A percentile compares a stretch with the other conserved stretches of the same genome.
Evolutionary conservation across 164 flowering plant species (phyloP).

Genomic region (Dillenia turbinata): DNA sequence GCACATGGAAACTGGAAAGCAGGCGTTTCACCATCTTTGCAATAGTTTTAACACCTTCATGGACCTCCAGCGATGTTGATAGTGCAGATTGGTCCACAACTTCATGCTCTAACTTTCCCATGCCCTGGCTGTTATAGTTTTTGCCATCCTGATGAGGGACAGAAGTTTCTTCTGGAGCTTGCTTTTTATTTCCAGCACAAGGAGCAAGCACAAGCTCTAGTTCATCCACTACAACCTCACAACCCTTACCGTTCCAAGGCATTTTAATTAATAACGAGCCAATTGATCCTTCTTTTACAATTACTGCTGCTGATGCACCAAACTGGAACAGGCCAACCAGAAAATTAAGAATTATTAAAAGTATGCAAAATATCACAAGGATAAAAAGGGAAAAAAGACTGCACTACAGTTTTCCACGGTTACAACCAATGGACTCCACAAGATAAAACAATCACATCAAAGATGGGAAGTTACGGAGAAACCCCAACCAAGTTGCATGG

Average conservation of each 20-base stretch:
- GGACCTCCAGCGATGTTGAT: conserved; percentile 50
- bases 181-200: conserved; percentile 9
- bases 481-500: no score
- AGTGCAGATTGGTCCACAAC: conserved; percentile 16
- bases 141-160: conserved; percentile 21
- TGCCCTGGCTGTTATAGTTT: conserved; percentile 11
- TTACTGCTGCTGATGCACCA: conserved; percentile 41
- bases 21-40: conserved; percentile 87
- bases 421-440: no score
- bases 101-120: conserved; percentile 31
- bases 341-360: not conserved
- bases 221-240: conserved; percentile 76
- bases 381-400: not conserved
- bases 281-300: conserved; percentile 85
- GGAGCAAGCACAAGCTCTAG: conserved; percentile 80
- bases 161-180: conserved; percentile 20
- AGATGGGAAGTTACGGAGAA: no score
- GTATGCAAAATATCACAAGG: conserved; percentile 1
- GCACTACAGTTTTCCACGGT: not conserved
- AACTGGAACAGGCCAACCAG: conserved; percentile 38
- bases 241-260: conserved; percentile 77
- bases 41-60: conserved; percentile 90
- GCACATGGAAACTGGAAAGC: conserved; percentile 78
- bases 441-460: no score
- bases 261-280: conserved; percentile 57